These are phyloP conservation scores for Rhamnella rubrinervis DNA, from an alignment of 331 rosid species.

Conservation along the genomic window DNA sequence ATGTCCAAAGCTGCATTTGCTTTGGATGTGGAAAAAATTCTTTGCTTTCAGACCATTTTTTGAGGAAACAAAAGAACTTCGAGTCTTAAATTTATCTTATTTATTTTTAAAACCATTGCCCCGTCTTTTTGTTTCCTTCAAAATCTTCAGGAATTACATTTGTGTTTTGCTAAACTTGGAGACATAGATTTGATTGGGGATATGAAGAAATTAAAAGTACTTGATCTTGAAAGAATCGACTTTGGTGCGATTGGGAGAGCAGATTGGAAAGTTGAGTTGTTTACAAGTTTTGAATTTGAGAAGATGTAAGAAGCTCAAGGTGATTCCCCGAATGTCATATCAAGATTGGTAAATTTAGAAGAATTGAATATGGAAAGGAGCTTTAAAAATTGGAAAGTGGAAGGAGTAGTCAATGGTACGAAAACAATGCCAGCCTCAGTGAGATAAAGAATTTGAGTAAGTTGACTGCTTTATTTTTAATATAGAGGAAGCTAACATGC, in stretches of 20 bases:
- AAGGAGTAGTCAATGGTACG: too few species aligned
- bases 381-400: neutral
- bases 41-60: too few species aligned
- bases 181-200: conserved; percentile 5
- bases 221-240: neutral
- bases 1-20: too few species aligned
- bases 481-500: too few species aligned
- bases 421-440: too few species aligned
- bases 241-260: neutral
- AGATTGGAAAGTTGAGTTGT: neutral
- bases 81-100: neutral
- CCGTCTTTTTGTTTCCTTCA: neutral
- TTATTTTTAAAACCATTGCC: neutral
- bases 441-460: too few species aligned
- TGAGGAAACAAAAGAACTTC: too few species aligned
- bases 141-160: neutral
- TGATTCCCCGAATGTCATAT: conserved; percentile 11
- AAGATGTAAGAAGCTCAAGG: accelerated
- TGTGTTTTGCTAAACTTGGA: neutral
- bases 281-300: conserved; percentile 7
- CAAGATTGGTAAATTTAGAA: conserved; percentile 5
- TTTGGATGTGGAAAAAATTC: too few species aligned
- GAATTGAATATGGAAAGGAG: neutral
- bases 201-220: conserved; percentile 1
- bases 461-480: too few species aligned